These are phyloP conservation scores for Solanum pinnatisectum DNA, from an alignment of 257 asterid species.

Conservation along the genomic window DNA sequence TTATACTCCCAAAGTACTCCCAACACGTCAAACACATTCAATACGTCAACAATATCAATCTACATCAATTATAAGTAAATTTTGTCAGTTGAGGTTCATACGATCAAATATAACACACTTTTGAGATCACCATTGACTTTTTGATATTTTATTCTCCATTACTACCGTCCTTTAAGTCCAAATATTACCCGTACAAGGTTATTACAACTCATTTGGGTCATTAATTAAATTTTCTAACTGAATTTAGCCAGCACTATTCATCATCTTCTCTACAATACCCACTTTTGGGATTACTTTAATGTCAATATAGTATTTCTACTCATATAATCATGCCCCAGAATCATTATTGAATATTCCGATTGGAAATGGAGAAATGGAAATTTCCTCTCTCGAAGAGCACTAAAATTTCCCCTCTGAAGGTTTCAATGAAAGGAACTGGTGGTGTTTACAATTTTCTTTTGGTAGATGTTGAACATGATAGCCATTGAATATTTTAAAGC, in stretches of 20 bases:
- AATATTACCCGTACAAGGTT: neutral
- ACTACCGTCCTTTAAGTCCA: neutral
- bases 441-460: neutral
- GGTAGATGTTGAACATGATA: neutral
- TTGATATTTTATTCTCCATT: neutral
- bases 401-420: neutral
- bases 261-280: neutral
- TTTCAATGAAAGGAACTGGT: neutral
- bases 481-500: neutral
- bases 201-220: neutral
- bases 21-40: neutral
- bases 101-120: neutral
- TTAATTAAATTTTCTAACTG: neutral
- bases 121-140: neutral
- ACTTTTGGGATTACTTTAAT: neutral
- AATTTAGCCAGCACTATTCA: neutral
- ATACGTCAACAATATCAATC: neutral
- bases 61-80: neutral
- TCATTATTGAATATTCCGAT: neutral
- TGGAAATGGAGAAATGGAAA: neutral
- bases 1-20: neutral
- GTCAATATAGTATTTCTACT: neutral
- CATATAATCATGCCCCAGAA: neutral
- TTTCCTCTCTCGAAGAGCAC: neutral
- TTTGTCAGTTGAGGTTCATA: neutral